Base-by-base conservation (phyloP, 257 asterid genomes). In the Capsicum rhomboideum region DNA sequence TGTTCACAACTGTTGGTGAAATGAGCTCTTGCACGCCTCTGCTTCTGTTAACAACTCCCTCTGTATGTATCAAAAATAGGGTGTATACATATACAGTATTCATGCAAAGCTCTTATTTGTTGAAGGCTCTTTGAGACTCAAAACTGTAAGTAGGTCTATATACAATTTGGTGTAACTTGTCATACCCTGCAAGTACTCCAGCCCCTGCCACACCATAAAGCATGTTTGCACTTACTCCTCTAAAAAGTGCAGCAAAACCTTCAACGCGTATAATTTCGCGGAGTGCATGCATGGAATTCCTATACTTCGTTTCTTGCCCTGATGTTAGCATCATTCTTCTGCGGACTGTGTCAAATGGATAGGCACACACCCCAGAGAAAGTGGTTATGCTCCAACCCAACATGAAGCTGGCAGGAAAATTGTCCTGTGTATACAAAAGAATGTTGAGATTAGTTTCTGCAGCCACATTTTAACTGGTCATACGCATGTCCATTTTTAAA, bases 321-420 rank as follows among this genome's bases (percentile, higher is more conserved):
- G 98, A 94, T 4, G 98, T 96, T 84, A 96, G 87, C 99, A 96
- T 96, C 98, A 96, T 96, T 91, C 99, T 93, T 72, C 98, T 88
- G 18, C 98, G 91, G 44, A 96, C 18, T 54, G 99, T 96, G 87
- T 96, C 99, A 83, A 94, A 96, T 53, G 99, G 99, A 86, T 94
- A 96, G 78, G 97, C 97, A 86, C 98, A 93, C 54, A 93, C 91
- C 85, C 98, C 99, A 55, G 98, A 94, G 87, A 91, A 84, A 80
- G 97, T 92, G 67, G 99, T 96, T 87, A 93, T 92, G 79, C 97
- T 89, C 99, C 99, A 96, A 46, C 99, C 99, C 91, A 96, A 88
- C 86, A 89, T 85, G 83, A 96, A 94, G 91, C 98, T 90, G 82
- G 99, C 99, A 23, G 93, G 55, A 86, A 96, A 96, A 83, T 89